Percentiles rank a stretch among this genome's conserved stretches.
Evolutionary conservation across 257 asterid species (phyloP).

Genomic region (Nicotiana otophora): DNA sequence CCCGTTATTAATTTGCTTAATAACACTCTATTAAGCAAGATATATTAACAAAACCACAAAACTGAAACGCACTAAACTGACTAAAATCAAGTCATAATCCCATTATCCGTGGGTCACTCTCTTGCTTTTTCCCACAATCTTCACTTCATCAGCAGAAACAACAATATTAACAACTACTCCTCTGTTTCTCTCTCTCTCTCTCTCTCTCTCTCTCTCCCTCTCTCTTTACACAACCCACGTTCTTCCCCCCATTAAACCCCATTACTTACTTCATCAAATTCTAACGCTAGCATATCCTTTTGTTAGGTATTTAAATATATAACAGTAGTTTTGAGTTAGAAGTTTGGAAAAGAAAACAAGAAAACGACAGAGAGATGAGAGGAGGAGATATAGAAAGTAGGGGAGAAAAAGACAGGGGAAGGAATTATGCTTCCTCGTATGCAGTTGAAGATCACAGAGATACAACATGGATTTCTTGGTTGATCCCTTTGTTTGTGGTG

Average conservation of each 20-base stretch:
- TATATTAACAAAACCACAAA: background rate
- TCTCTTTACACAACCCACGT: conserved; percentile 20
- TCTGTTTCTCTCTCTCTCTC: conserved; percentile 17
- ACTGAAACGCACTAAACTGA: background rate
- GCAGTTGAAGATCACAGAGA: conserved; percentile 31
- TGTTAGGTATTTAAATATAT: too few relatives aligned
- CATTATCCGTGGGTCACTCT: conserved; percentile 6
- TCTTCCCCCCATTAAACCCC: conserved; percentile 8
- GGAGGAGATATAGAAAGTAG: conserved; percentile 53
- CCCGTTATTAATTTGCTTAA: background rate
- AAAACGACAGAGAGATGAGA: conserved; percentile 23
- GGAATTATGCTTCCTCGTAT: conserved; percentile 14
- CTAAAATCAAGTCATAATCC: background rate
- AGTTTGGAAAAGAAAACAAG: background rate
- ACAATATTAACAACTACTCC: conserved; percentile 18
- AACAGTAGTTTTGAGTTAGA: background rate
- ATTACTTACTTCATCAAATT: conserved; percentile 17
- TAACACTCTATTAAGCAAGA: background rate
- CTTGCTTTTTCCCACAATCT: background rate
- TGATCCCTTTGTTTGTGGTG: conserved; percentile 59
- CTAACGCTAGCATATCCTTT: conserved; percentile 19
- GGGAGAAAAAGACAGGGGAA: conserved; percentile 29
- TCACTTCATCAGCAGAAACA: background rate
- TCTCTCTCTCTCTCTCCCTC: conserved; percentile 13
- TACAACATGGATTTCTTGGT: conserved; percentile 68